Base-by-base conservation (phyloP, 106 monocot species). In the Narthecium ossifragum region DNA sequence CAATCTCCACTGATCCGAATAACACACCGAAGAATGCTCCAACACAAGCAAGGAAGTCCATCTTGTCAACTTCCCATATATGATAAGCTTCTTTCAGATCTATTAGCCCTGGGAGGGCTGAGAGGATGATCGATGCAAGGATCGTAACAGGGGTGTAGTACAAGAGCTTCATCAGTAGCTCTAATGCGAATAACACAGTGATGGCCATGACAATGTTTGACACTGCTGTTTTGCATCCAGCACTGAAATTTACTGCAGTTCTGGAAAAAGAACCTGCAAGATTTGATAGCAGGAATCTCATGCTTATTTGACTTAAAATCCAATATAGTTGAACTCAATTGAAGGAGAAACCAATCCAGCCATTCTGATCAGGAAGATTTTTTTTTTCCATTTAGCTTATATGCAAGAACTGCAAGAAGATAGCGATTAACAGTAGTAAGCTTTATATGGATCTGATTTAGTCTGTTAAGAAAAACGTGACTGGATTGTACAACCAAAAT, bases 1-100 rank as follows among this genome's bases (percentile, higher is more conserved):
- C 86, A 29, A 86, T 86, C 46, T 86, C 86, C 34, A 86, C 81
- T 1, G 86, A 86, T 29, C 86, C 80, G 36, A 86, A 81, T 33
- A 86, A 52, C 0, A 86, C 86, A 10, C 86, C 86, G 4, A 86
- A 25, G 66, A 86, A 86, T 26, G 86, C 76, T 47, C 81, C 86
- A 1, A 69, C 1, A 47, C 86, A 81, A 29, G 65, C 67, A 15
- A 86, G 49, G 66, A 81, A 86, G 53, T 86, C 86, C 78, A 81
- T 71, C 56, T 86, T 86, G 68, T 86, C 86, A 8, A 86, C 51
- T 55, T 74, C 51, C 81, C 77, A 81, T 51, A 86, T 81, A 34
- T 38, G 55, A 40, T 30, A 56, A 52, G 78, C 86, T 78, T 78
- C 86, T 24, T 60, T 68, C 6, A 81, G 17, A 50, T 86, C 78